Evolutionary conservation across 2,329 filamentous ascomycete genomes (phyloP).

Genomic region (Fusarium annulatum): DNA sequence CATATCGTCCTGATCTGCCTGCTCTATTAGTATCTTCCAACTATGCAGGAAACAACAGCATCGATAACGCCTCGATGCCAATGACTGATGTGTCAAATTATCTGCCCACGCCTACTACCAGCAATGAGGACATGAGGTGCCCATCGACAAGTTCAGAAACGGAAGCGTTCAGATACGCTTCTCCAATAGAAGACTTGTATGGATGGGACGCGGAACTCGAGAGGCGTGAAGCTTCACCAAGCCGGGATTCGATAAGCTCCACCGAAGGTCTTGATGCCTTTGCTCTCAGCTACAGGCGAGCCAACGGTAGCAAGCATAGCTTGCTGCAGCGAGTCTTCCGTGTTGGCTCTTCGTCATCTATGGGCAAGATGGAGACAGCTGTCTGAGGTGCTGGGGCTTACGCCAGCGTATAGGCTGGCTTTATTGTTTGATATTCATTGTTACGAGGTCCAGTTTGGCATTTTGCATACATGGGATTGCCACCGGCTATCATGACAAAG

Average conservation of each 20-base stretch:
- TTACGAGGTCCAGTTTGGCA: conserved; percentile 1
- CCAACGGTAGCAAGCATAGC: conserved; percentile 42
- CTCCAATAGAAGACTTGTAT: conserved; percentile 55
- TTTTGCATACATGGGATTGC: conserved; percentile 33
- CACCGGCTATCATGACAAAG: conserved; percentile 26
- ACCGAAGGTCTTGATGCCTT: conserved; percentile 29
- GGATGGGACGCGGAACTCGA: conserved; percentile 64
- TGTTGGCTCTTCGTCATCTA: conserved; percentile 36
- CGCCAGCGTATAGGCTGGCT: background rate
- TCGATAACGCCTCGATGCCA: background rate
- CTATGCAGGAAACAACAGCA: conserved; percentile 10
- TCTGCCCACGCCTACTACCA: conserved; percentile 48
- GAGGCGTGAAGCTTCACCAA: conserved; percentile 22
- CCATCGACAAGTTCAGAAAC: conserved; percentile 23
- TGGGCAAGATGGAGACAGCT: conserved; percentile 27
- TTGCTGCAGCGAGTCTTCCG: conserved; percentile 43
- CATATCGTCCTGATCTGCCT: conserved; percentile 3
- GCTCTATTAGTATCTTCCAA: conserved; percentile 10
- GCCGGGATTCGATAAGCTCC: conserved; percentile 18
- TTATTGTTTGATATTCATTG: conserved; percentile 2
- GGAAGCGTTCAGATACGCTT: conserved; percentile 28
- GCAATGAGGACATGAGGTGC: conserved; percentile 23
- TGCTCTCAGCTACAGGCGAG: conserved; percentile 38
- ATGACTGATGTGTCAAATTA: conserved; percentile 54
- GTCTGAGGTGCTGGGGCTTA: background rate